These are phyloP conservation scores for Sclerotinia subarctica DNA, from an alignment of 2,329 filamentous ascomycete genomes.

Conservation along the genomic window DNA sequence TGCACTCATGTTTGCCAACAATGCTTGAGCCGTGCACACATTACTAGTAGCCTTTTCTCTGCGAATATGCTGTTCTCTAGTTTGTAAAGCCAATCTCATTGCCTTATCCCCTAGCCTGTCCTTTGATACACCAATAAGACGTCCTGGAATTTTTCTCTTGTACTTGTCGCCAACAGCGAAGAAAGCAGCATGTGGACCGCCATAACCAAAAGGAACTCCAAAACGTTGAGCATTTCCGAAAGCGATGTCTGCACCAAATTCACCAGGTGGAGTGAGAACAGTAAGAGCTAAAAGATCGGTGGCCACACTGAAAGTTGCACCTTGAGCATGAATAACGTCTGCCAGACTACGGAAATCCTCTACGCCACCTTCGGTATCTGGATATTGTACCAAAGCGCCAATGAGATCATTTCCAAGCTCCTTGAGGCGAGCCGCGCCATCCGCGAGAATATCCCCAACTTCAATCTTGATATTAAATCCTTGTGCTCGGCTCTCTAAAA, in stretches of 20 bases:
- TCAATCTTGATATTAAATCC: constrained; percentile 86
- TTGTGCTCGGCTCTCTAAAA: constrained; percentile 79
- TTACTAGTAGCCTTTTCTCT: constrained; percentile 97
- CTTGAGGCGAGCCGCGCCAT: constrained; percentile 63
- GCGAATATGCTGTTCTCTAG: constrained; percentile 92
- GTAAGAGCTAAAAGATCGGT: constrained; percentile 89
- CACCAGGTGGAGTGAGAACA: constrained; percentile 81
- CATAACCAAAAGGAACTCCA: constrained; percentile 87
- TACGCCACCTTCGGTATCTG: constrained; percentile 80
- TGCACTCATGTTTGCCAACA: constrained; percentile 92
- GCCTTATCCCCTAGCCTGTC: constrained; percentile 80
- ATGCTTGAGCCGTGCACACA: constrained; percentile 90
- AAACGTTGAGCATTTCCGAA: constrained; percentile 91
- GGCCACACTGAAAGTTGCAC: constrained; percentile 78
- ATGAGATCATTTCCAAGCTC: constrained; percentile 77
- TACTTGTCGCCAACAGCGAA: constrained; percentile 88
- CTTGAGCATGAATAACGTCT: constrained; percentile 71
- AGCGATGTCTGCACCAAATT: constrained; percentile 92
- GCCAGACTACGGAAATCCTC: constrained; percentile 72
- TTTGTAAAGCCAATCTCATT: constrained; percentile 82
- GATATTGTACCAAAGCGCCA: constrained; percentile 92
- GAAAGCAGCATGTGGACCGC: constrained; percentile 95
- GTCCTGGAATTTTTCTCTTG: constrained; percentile 91
- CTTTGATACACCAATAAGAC: constrained; percentile 86
- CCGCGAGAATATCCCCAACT: constrained; percentile 65